Evolutionary conservation across 2,329 filamentous ascomycete species (phyloP).

Genomic region (Aspergillus tanneri): DNA sequence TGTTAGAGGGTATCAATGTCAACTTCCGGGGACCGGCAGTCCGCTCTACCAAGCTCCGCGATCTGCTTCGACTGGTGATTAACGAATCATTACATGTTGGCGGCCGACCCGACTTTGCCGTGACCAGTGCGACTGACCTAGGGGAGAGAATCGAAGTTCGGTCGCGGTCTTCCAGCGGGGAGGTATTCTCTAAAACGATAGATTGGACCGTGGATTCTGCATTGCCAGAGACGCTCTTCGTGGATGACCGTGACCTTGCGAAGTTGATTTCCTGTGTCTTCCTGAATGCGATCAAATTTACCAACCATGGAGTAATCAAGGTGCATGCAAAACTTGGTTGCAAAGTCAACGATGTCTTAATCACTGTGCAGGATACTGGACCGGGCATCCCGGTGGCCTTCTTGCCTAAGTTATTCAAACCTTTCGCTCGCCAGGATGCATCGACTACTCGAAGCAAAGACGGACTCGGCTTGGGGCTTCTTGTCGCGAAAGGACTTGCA

Average conservation of each 20-base stretch:
- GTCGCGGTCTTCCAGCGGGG: constrained; percentile 46
- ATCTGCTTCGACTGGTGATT: constrained; percentile 47
- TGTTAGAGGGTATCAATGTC: constrained; percentile 38
- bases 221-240: constrained; percentile 48
- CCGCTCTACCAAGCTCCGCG: constrained; percentile 46
- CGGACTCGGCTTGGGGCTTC: constrained; percentile 65
- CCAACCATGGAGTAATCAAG: constrained; percentile 61
- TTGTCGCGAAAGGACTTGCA: constrained; percentile 71
- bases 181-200: constrained; percentile 45
- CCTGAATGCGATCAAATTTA: constrained; percentile 70
- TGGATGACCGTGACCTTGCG: constrained; percentile 63
- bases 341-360: constrained; percentile 56
- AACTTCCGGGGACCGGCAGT: constrained; percentile 37
- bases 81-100: constrained; percentile 51
- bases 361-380: constrained; percentile 65
- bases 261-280: constrained; percentile 65
- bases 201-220: constrained; percentile 49
- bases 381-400: constrained; percentile 67
- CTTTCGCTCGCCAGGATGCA: constrained; percentile 67
- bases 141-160: constrained; percentile 50
- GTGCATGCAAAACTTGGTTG: constrained; percentile 55
- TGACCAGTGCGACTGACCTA: constrained; percentile 43
- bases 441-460: constrained; percentile 67
- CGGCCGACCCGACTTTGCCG: constrained; percentile 49
- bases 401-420: constrained; percentile 65